phyloP scores from a whole-genome alignment of 2,329 filamentous ascomycete genomes.

The Curvularia verruculosa region DNA sequence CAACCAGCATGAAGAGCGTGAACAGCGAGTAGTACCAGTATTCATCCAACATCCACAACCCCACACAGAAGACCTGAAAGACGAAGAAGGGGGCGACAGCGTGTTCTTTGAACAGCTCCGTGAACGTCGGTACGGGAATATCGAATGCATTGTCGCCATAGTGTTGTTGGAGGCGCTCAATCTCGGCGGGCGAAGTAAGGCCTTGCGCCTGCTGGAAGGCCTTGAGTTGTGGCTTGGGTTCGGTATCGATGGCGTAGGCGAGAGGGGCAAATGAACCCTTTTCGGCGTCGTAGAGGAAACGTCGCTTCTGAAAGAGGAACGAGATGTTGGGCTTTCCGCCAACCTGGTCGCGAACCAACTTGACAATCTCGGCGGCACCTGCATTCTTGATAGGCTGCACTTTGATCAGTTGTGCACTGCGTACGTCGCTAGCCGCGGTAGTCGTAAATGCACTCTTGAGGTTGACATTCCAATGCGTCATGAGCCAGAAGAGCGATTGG shows the following conservation, averaged over 20 bases:
- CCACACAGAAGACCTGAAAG: slow-evolving; percentile 98
- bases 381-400: slow-evolving; percentile 89
- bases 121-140: slow-evolving; percentile 94
- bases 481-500: slow-evolving; percentile 90
- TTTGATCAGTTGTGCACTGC: slow-evolving; percentile 85
- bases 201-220: slow-evolving; percentile 82
- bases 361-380: slow-evolving; percentile 85
- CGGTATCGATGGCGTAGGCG: slow-evolving; percentile 79
- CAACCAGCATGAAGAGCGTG: slow-evolving; percentile 97
- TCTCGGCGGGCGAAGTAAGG: slow-evolving; percentile 73
- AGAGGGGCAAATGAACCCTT: slow-evolving; percentile 80
- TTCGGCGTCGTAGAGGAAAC: slow-evolving; percentile 81
- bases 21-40: slow-evolving; percentile 99
- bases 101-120: slow-evolving; percentile 96
- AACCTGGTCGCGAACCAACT: slow-evolving; percentile 75
- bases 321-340: slow-evolving; percentile 78
- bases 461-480: slow-evolving; percentile 96
- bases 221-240: slow-evolving; percentile 79
- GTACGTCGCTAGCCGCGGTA: slow-evolving; percentile 69
- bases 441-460: slow-evolving; percentile 83
- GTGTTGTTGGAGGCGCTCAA: slow-evolving; percentile 82
- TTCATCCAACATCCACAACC: slow-evolving; percentile 97
- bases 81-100: slow-evolving; percentile 99
- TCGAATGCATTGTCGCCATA: slow-evolving; percentile 97
- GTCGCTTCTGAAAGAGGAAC: slow-evolving; percentile 97